These are phyloP conservation scores for Lyophyllum shimeji DNA, from an alignment of 768 basidiomycete species.

Conservation along the genomic window DNA sequence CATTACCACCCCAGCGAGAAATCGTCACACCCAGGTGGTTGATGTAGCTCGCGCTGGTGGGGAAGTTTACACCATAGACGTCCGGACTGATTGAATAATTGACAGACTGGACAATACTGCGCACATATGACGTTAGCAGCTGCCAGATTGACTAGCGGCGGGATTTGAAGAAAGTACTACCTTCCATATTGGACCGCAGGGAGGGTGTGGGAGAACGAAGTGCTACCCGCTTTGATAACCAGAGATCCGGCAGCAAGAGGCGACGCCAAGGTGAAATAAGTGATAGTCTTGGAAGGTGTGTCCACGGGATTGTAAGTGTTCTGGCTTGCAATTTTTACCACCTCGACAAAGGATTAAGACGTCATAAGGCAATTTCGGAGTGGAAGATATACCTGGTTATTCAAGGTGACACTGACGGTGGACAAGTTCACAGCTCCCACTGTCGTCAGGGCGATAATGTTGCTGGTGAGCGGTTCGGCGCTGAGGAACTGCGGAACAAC, in stretches of 20 bases:
- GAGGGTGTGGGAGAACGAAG: conserved; percentile 40
- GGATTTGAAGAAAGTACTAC: conserved; percentile 20
- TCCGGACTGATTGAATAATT: conserved; percentile 41
- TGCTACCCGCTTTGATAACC: conserved; percentile 38
- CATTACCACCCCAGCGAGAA: conserved; percentile 55
- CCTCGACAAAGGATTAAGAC: conserved; percentile 16
- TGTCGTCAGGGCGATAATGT: conserved; percentile 49
- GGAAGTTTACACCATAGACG: conserved; percentile 59
- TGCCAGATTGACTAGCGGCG: background rate
- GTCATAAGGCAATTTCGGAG: background rate
- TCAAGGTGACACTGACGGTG: conserved; percentile 34
- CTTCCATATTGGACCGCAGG: conserved; percentile 43
- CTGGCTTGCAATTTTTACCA: conserved; percentile 30
- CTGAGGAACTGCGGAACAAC: conserved; percentile 48
- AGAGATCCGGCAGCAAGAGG: conserved; percentile 42
- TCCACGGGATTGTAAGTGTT: conserved; percentile 43
- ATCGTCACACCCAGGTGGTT: conserved; percentile 48
- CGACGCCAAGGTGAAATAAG: conserved; percentile 43
- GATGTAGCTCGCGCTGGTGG: conserved; percentile 44
- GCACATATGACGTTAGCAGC: background rate
- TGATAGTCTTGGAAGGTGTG: conserved; percentile 46
- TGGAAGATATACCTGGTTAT: conserved; percentile 27
- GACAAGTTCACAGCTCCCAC: conserved; percentile 45
- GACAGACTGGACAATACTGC: conserved; percentile 35
- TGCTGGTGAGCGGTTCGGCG: conserved; percentile 48